Base-by-base conservation (phyloP, 2,329 filamentous ascomycete genomes). In the Aspergillus terreus region DNA sequence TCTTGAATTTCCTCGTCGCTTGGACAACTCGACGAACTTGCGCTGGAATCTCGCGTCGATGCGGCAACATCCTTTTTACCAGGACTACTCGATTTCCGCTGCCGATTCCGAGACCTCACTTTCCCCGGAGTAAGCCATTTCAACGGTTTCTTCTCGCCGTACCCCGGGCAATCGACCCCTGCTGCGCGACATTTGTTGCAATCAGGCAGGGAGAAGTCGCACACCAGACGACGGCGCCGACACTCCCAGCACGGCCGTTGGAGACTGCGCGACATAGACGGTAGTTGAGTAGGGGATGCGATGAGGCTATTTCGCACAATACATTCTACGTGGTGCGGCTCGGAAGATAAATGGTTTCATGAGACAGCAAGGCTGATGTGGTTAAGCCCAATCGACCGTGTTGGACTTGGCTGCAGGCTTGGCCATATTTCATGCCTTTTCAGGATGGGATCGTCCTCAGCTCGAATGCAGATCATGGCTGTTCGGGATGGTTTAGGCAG, bases 201-300 rank as follows among this genome's bases (percentile, higher is more conserved):
- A 4, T 40, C 30, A 1, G 45, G 52, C 5, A 19, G 30, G 12
- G 32, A 33, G 21, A 47, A 54, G 42, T 54, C 49, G 42, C 52
- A 54, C 9, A 53, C 51, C 4, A 54, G 40, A 6, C 52, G 52
- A 38, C 49, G 49, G 7, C 52, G 48, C 6, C 35, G 45, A 36
- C 49, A 51, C 23, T 48, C 48, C 51, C 51, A 51, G 33, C 48
- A 53, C 12, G 46, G 51, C n/a, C 52, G 49, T 41, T 42, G 40
- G 6, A 19, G 19, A 10, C 7, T 17, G 19, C 40, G 17, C 4
- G 40, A 17, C 15, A 17, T 12, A 1, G 35, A n/a, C 6, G 10
- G 7, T 12, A 14, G 6, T n/a, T 38, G 14, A 4, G 35, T 1
- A 12, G 1, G 35, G 12, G 35, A 38, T 5, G 14, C 12, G 14